Percentiles rank a stretch among this genome's conserved stretches.
Conservation (phyloP, 768 basidiomycete species). For the Lentinus brumalis region DNA sequence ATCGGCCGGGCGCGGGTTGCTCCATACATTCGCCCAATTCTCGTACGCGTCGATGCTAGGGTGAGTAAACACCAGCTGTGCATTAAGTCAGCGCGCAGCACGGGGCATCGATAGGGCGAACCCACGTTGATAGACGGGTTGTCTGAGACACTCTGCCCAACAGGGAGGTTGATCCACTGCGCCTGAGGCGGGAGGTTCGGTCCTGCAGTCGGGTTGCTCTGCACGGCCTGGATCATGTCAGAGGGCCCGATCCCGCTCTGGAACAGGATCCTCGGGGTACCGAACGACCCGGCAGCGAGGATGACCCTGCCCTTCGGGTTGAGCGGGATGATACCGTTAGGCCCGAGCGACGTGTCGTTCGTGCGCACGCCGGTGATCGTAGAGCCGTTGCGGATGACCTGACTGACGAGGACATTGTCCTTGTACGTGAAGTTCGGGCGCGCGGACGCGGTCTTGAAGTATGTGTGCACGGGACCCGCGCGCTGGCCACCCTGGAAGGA, state of each 20-base stretch:
- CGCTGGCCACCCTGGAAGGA: slow-evolving; percentile 40
- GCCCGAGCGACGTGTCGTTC: slow-evolving; percentile 58
- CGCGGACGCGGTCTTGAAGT: slow-evolving; percentile 56
- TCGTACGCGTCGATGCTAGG: slow-evolving; percentile 63
- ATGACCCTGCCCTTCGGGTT: slow-evolving; percentile 61
- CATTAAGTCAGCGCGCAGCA: not conserved
- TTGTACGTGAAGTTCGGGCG: slow-evolving; percentile 55
- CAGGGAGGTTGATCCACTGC: slow-evolving; percentile 61
- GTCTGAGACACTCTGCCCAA: slow-evolving; percentile 58
- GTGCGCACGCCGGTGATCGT: slow-evolving; percentile 61
- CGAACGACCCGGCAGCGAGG: slow-evolving; percentile 58
- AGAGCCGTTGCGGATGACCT: slow-evolving; percentile 58
- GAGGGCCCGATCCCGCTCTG: slow-evolving; percentile 62
- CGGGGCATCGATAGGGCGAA: slow-evolving; percentile 3
- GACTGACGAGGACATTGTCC: slow-evolving; percentile 49
- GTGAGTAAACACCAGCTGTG: slow-evolving; percentile 64
- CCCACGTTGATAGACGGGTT: slow-evolving; percentile 65
- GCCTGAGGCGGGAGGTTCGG: slow-evolving; percentile 48
- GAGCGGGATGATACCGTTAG: slow-evolving; percentile 55
- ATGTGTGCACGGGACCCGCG: slow-evolving; percentile 60
- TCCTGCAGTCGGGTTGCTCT: slow-evolving; percentile 47
- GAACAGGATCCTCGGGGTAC: slow-evolving; percentile 59
- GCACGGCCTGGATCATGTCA: slow-evolving; percentile 56
- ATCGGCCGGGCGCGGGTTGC: slow-evolving; percentile 54
- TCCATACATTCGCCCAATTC: slow-evolving; percentile 65